Evolutionary conservation across 371 early-diverging fungal genomes (phyloP).

Genomic region (Blastocladiella emersonii): DNA sequence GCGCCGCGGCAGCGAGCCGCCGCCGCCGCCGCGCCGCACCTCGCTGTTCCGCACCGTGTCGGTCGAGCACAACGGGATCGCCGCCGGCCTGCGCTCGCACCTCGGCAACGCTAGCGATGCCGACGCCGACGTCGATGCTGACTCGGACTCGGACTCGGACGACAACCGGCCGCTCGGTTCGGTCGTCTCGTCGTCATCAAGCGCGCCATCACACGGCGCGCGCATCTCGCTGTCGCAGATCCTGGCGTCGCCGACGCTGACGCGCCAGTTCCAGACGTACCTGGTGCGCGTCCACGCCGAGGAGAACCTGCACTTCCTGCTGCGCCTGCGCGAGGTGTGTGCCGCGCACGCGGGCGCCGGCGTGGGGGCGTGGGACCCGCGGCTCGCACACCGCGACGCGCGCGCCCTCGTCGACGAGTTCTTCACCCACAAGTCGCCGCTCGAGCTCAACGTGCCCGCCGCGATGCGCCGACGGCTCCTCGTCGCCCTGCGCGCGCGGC

Average conservation of each 20-base stretch:
- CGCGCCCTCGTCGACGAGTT: not conserved
- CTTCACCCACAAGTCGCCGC: not conserved
- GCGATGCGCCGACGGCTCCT: not conserved
- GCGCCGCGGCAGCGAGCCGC: too few relatives aligned
- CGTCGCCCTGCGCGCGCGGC: not conserved
- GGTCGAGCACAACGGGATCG: too few relatives aligned
- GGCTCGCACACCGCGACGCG: not conserved
- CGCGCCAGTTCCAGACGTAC: not conserved
- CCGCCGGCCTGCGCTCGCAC: too few relatives aligned
- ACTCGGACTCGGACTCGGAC: too few relatives aligned
- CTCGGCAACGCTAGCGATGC: too few relatives aligned
- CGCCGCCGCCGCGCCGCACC: too few relatives aligned
- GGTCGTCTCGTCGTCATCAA: too few relatives aligned
- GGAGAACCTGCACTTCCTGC: not conserved
- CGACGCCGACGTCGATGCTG: too few relatives aligned
- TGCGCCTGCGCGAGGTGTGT: not conserved
- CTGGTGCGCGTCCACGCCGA: not conserved
- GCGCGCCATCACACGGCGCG: too few relatives aligned
- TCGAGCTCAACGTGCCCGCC: constrained; percentile 1
- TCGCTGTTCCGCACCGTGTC: too few relatives aligned
- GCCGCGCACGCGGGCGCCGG: not conserved
- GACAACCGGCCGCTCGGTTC: too few relatives aligned
- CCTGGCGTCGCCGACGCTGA: not conserved
- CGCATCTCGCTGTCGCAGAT: too few relatives aligned
- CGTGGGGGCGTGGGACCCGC: not conserved